Evolutionary conservation across 1,139 yeast genomes (phyloP), one percentile per base, ranked within the genome.

Genomic region (Pichia sp.): DNA sequence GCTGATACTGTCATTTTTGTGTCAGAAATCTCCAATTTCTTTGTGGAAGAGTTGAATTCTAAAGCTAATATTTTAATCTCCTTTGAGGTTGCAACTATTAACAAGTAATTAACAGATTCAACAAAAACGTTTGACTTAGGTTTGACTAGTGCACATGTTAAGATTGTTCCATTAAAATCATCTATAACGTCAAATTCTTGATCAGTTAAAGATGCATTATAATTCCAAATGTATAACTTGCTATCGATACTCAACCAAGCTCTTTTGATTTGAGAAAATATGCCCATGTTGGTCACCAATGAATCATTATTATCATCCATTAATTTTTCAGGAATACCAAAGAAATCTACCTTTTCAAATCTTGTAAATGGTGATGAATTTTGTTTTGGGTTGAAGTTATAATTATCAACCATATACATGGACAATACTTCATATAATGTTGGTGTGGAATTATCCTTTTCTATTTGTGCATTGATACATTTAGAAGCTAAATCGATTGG

Each of bases 171-270:
- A 51, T 80, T 77, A 50, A 90, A 78, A 58, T 86, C 95, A 62
- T 90, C 97, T 48, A 91, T 85, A 7, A 89, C 81, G 56, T 84
- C 81, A 60, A 83, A 86, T 53, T 86, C 94, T 11, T 85, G 68
- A 57, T 76, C 79, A 3, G 83, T 77, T n/a, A 47, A 28, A 4
- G 58, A 50, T 42, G 81, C 80, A 52, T 70, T 71, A 62, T 80
- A 84, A 61, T 85, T 83, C 99, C 99, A 93, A 34, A 94, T 75
- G 34, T 86, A 79, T 58, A 94, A 72, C 59, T 85, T 82, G 60
- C 85, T 85, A 64, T 90, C 98, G 35, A 85, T 81, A 3, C 88
- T 81, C 40, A 91, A 77, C 98, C 98, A 93, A 9, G 93, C 83
- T 52, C 96, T 78, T 53, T 83, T 81, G 36, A 93, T 77, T 50